These are phyloP conservation scores for Ogataea saltuana DNA, from an alignment of 805 yeast genomes.

Conservation along the genomic window DNA sequence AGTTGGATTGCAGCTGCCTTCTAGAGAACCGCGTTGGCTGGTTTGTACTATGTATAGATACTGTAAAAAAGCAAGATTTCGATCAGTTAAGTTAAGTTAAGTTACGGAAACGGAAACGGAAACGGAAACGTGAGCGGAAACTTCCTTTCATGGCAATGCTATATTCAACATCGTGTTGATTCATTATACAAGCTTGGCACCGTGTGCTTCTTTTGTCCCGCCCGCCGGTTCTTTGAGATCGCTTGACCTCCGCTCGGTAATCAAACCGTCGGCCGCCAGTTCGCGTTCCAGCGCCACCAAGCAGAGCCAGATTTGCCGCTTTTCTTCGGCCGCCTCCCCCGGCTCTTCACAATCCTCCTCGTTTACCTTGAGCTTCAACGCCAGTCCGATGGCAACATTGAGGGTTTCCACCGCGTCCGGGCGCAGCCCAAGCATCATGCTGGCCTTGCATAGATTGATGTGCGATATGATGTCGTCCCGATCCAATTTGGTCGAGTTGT, in stretches of 20 bases:
- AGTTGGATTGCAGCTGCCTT: no score
- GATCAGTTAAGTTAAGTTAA: not conserved
- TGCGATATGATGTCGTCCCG: slow-evolving; percentile 21
- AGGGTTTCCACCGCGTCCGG: slow-evolving; percentile 15
- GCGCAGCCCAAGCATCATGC: slow-evolving; percentile 12
- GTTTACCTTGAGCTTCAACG: slow-evolving; percentile 20
- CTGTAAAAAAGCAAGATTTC: not conserved
- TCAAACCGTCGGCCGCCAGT: not conserved
- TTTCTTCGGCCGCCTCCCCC: slow-evolving; percentile 11
- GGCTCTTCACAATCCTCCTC: slow-evolving; percentile 13
- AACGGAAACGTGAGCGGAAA: no score
- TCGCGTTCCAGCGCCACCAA: slow-evolving; percentile 15
- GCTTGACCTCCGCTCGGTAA: not conserved
- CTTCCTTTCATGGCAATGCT: no score
- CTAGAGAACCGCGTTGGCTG: not conserved
- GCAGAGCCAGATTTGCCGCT: slow-evolving; percentile 17
- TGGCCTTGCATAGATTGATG: slow-evolving; percentile 18
- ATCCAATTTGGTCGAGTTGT: slow-evolving; percentile 17
- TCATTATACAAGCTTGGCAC: no score
- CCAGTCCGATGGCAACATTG: slow-evolving; percentile 15
- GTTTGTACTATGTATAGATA: not conserved
- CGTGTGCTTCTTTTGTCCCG: no score
- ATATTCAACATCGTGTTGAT: no score
- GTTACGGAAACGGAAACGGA: not conserved
- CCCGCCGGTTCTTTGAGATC: no score